Evolutionary conservation across 352 stramenopile genomes (phyloP).

Genomic region (Pythium dissotocum): DNA sequence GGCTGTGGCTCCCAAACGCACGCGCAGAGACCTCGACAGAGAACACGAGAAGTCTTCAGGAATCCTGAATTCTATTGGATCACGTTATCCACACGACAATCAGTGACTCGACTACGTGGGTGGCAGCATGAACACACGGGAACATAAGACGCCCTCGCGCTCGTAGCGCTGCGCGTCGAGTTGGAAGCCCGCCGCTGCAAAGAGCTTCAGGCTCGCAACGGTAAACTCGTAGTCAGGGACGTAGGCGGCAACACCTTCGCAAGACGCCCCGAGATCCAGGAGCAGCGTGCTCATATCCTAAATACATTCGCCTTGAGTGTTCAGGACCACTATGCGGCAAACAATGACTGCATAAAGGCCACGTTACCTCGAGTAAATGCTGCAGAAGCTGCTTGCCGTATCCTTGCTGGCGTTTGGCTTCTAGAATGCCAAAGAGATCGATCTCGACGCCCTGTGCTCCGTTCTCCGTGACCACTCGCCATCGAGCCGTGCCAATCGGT

Average conservation of each 20-base stretch:
- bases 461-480: slow-evolving; percentile 44
- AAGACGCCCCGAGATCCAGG: slow-evolving; percentile 29
- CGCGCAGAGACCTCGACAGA: not conserved
- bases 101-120: slow-evolving; percentile 6
- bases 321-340: not conserved
- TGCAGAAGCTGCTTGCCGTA: slow-evolving; percentile 55
- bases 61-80: slow-evolving; percentile 17
- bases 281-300: slow-evolving; percentile 57
- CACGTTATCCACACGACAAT: slow-evolving; percentile 2
- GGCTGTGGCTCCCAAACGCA: not conserved
- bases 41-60: not conserved
- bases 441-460: slow-evolving; percentile 48
- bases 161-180: slow-evolving; percentile 34
- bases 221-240: slow-evolving; percentile 40
- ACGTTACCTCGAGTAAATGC: slow-evolving; percentile 48
- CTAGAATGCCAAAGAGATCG: slow-evolving; percentile 60
- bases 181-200: slow-evolving; percentile 57
- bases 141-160: slow-evolving; percentile 30
- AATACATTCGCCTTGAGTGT: not conserved
- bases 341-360: not conserved
- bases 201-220: slow-evolving; percentile 44
- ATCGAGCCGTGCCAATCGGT: slow-evolving; percentile 60
- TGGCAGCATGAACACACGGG: slow-evolving; percentile 27
- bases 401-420: slow-evolving; percentile 50
- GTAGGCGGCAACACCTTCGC: slow-evolving; percentile 42